These are phyloP conservation scores for Metarhizium anisopliae DNA, from an alignment of 2,329 filamentous ascomycete genomes.

Conservation along the genomic window DNA sequence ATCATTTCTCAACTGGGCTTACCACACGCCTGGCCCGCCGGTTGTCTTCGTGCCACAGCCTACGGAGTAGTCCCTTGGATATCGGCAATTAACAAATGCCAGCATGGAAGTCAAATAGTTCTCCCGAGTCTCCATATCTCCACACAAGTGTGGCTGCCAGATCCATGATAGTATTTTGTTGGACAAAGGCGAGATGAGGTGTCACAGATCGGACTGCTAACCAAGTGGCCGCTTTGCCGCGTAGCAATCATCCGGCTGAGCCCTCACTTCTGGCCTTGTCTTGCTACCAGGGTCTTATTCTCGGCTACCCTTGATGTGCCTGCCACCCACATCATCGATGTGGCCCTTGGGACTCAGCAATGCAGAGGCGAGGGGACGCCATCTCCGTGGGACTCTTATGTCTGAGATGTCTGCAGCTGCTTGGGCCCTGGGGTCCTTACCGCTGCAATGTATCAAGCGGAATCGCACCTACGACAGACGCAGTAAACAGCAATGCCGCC, in stretches of 20 bases:
- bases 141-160: background rate
- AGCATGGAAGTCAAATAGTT: constrained; percentile 3
- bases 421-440: constrained; percentile 1
- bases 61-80: background rate
- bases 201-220: constrained; percentile 27
- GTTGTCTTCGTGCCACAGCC: constrained; percentile 8
- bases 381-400: background rate
- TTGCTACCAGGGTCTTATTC: background rate
- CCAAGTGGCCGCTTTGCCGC: constrained; percentile 18
- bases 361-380: background rate
- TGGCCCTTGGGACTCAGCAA: background rate
- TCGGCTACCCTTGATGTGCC: constrained; percentile 3
- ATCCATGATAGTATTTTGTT: constrained; percentile 12
- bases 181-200: constrained; percentile 29
- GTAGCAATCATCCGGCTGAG: constrained; percentile 8
- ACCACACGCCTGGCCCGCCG: constrained; percentile 4
- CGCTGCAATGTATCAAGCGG: background rate
- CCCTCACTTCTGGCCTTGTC: constrained; percentile 4
- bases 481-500: background rate
- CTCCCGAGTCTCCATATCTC: constrained; percentile 7
- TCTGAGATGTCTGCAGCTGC: constrained; percentile 3
- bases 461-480: background rate
- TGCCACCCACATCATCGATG: constrained; percentile 5
- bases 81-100: constrained; percentile 5
- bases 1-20: constrained; percentile 12